Evolutionary conservation across 1,139 yeast species (phyloP).

Genomic region (Arxiozyma slooffiae): DNA sequence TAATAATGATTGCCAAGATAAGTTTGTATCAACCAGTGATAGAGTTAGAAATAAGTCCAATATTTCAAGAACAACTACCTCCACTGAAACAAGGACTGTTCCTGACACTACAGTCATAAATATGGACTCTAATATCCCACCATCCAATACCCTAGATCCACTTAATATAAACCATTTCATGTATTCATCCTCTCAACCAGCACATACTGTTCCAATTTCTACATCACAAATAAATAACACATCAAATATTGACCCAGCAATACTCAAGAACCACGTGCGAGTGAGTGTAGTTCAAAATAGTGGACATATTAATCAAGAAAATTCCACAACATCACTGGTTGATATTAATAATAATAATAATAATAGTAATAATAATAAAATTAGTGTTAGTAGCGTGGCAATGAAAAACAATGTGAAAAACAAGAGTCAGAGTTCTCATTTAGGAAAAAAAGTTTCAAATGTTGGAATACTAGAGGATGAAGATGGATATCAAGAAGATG

Average conservation of each 20-base stretch:
- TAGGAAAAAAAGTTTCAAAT: conserved; percentile 9
- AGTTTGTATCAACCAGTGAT: background rate
- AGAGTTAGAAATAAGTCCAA: background rate
- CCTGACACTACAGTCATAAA: background rate
- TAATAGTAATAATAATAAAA: background rate
- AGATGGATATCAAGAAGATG: conserved; percentile 17
- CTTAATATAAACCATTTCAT: background rate
- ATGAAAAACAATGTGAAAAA: background rate
- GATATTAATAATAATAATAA: no score
- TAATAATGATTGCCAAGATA: background rate
- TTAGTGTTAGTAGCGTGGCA: background rate
- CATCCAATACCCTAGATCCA: background rate
- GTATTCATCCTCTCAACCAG: background rate
- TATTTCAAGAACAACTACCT: background rate
- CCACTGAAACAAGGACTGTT: background rate
- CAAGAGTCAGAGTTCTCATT: background rate
- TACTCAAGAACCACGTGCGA: background rate
- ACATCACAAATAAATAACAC: background rate
- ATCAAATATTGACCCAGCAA: background rate
- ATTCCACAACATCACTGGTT: background rate
- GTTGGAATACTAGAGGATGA: conserved; percentile 11
- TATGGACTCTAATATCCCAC: background rate
- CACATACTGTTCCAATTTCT: background rate
- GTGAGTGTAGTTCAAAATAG: background rate
- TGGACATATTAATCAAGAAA: background rate